These are phyloP conservation scores for Claviceps quebecensis DNA, from an alignment of 2,329 filamentous ascomycete species.

Conservation along the genomic window DNA sequence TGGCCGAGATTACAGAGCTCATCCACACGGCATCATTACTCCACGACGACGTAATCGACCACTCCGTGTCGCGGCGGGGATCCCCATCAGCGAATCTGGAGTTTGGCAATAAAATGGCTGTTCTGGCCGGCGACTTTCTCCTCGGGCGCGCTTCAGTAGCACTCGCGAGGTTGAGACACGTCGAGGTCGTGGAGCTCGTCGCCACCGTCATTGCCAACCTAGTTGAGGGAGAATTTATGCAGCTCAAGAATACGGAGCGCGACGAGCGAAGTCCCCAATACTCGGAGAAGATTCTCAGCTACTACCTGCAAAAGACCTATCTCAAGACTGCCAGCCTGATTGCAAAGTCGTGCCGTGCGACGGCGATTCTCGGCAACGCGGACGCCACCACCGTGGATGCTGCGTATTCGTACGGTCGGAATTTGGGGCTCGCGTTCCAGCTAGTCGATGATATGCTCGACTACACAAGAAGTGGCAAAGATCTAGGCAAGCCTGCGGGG, in stretches of 20 bases:
- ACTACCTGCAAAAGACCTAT: slow-evolving; percentile 97
- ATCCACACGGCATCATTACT: slow-evolving; percentile 94
- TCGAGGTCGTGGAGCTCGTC: slow-evolving; percentile 86
- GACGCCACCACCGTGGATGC: slow-evolving; percentile 72
- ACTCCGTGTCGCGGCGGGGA: slow-evolving; percentile 71
- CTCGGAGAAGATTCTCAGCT: slow-evolving; percentile 77
- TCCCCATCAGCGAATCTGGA: slow-evolving; percentile 81
- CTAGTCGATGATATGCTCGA: slow-evolving; percentile 96
- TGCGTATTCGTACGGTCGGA: slow-evolving; percentile 84
- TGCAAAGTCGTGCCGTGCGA: slow-evolving; percentile 85
- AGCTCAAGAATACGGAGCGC: slow-evolving; percentile 85
- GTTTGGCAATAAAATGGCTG: slow-evolving; percentile 99
- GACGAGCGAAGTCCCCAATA: slow-evolving; percentile 76
- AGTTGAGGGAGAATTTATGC: slow-evolving; percentile 99
- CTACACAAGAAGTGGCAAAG: slow-evolving; percentile 73
- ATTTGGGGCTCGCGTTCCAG: slow-evolving; percentile 89
- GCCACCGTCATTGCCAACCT: slow-evolving; percentile 95
- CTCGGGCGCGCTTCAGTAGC: slow-evolving; percentile 88
- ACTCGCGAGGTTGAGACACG: slow-evolving; percentile 75
- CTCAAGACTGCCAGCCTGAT: slow-evolving; percentile 93
- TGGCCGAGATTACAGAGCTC: slow-evolving; percentile 93
- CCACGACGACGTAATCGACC: slow-evolving; percentile 97
- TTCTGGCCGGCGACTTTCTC: slow-evolving; percentile 91
- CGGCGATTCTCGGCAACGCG: slow-evolving; percentile 70
- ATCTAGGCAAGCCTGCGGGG: slow-evolving; percentile 87